Percentiles rank a stretch among this genome's conserved stretches.
Evolutionary conservation across 116 monocot species (phyloP).

Genomic region (Posidonia oceanica): DNA sequence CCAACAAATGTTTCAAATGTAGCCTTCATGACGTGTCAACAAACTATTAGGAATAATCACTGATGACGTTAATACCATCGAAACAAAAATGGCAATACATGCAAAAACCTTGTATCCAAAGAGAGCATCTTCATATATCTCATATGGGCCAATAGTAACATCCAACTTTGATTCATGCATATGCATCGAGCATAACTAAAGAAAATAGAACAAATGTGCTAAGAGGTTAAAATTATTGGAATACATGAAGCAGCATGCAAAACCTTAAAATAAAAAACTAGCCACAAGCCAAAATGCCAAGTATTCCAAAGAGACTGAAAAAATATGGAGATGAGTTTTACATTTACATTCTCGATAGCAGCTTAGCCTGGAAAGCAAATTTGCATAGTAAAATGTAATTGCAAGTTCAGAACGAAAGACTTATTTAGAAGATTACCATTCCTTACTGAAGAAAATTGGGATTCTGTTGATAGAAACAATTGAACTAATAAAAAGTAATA

Average conservation of each 20-base stretch:
- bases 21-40: conserved; percentile 35
- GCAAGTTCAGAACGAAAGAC: too few relatives aligned
- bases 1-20: conserved; percentile 95
- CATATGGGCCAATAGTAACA: conserved; percentile 95
- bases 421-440: too few relatives aligned
- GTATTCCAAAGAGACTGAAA: too few relatives aligned
- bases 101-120: conserved; percentile 87
- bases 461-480: too few relatives aligned
- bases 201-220: background rate
- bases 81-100: background rate
- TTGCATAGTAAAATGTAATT: too few relatives aligned
- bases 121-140: conserved; percentile 90
- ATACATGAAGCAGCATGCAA: background rate
- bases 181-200: background rate
- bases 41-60: background rate
- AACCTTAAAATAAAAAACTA: background rate
- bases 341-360: too few relatives aligned
- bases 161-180: conserved; percentile 89
- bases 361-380: too few relatives aligned
- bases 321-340: too few relatives aligned
- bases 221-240: too few relatives aligned
- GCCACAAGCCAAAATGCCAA: too few relatives aligned
- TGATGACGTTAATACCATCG: background rate
- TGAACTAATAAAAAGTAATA: too few relatives aligned
- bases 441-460: too few relatives aligned